Conservation (phyloP, 805 yeast species). For the Lipomyces oligophaga region DNA sequence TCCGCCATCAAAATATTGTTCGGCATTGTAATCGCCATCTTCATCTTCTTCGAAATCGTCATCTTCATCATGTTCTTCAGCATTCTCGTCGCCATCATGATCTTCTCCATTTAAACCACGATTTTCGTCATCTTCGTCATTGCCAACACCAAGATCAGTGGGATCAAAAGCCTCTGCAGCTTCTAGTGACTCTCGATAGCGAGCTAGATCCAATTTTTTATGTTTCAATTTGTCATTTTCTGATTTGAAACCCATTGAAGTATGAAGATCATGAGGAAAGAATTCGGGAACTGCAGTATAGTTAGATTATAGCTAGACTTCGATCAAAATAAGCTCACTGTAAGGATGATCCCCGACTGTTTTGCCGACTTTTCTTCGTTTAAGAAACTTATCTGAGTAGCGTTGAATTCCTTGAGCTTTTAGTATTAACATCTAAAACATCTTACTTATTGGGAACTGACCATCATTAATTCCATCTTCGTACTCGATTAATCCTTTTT, state of each 20-base stretch:
- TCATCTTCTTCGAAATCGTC: constrained; percentile 34
- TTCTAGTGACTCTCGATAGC: constrained; percentile 7
- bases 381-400: constrained; percentile 29
- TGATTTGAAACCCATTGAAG: constrained; percentile 20
- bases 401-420: constrained; percentile 25
- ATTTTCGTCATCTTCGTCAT: constrained; percentile 1
- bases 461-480: constrained; percentile 29
- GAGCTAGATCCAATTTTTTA: constrained; percentile 16
- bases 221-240: constrained; percentile 6
- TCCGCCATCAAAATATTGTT: constrained; percentile 32
- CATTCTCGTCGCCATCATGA: constrained; percentile 17
- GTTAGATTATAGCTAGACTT: background rate
- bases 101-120: constrained; percentile 11
- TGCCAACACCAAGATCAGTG: constrained; percentile 11
- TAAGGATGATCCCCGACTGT: constrained; percentile 29
- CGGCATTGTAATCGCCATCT: constrained; percentile 34
- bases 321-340: constrained; percentile 8
- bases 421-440: background rate
- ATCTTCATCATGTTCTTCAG: constrained; percentile 28
- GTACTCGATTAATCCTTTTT: constrained; percentile 19
- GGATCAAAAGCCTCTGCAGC: constrained; percentile 13
- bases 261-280: constrained; percentile 28
- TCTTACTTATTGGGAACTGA: background rate
- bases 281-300: constrained; percentile 16
- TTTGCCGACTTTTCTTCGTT: constrained; percentile 19